A percentile compares a stretch with the other conserved stretches of the same genome.
Evolutionary conservation across 352 stramenopile species (phyloP).

Genomic region (Pythium oligandrum): DNA sequence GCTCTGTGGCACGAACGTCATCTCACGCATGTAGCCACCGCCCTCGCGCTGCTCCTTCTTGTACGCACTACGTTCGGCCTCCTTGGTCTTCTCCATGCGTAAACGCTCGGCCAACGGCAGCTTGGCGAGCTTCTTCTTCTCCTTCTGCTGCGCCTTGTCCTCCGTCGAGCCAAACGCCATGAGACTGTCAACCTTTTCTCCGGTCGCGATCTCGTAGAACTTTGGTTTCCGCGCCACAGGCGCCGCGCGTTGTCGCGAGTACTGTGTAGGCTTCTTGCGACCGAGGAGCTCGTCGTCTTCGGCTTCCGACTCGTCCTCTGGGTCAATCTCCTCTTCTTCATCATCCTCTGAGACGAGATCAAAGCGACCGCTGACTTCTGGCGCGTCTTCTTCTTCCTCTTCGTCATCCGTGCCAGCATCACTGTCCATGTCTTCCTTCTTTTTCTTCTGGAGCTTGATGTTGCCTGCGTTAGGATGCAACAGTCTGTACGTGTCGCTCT

Average conservation of each 20-base stretch:
- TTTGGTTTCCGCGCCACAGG: conserved; percentile 46
- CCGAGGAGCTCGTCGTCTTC: conserved; percentile 35
- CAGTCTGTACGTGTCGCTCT: conserved; percentile 95
- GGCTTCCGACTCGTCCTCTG: conserved; percentile 66
- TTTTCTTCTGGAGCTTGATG: conserved; percentile 54
- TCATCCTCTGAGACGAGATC: conserved; percentile 61
- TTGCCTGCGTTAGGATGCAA: conserved; percentile 91
- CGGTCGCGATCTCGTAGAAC: conserved; percentile 84
- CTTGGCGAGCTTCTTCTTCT: conserved; percentile 78
- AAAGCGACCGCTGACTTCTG: conserved; percentile 52
- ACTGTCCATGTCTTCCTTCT: conserved; percentile 92
- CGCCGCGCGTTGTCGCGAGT: conserved; percentile 2
- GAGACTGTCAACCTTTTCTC: conserved; percentile 76
- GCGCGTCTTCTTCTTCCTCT: conserved; percentile 42
- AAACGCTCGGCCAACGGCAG: conserved; percentile 75
- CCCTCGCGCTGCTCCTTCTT: conserved; percentile 76
- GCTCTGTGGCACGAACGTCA: conserved; percentile 70
- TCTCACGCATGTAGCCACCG: conserved; percentile 79
- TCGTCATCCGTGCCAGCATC: conserved; percentile 73
- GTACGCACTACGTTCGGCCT: conserved; percentile 74
- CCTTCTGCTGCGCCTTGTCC: conserved; percentile 61
- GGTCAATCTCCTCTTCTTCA: conserved; percentile 49
- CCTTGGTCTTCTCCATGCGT: conserved; percentile 62
- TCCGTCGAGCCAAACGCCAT: conserved; percentile 69
- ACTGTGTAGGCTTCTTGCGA: conserved; percentile 12